Evolutionary conservation across 2,329 filamentous ascomycete genomes (phyloP), one percentile per base, ranked within the genome.

Genomic region (Lasiodiplodia hormozganensis): DNA sequence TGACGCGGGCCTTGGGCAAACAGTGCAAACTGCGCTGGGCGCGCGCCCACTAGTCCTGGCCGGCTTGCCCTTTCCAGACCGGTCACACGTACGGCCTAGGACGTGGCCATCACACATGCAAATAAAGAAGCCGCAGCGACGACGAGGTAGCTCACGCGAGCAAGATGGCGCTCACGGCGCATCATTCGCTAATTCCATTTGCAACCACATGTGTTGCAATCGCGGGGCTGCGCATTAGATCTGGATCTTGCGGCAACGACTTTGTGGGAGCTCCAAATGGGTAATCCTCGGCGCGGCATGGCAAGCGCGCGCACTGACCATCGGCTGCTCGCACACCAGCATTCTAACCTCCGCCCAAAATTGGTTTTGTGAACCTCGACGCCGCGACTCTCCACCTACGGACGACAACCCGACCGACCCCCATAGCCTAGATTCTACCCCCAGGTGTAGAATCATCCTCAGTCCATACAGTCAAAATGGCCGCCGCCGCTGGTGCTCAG

Each of bases 391-490:
- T 70, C 75, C 73, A 70, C 69, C 65, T 76, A 73, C 62, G 65
- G 58, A 75, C 75, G 66, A 69, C 68, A 58, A 69, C 68, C 38
- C 76, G 68, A 75, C 75, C 72, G 74, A 70, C 72, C 69, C 68
- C 70, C 25, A 74, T 23, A 70, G 72, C 71, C 73, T 74, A 76
- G 77, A 79, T 65, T 65, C 58, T 65, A 76, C 73, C 73, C 70
- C 69, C 49, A 62, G 43, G 69, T 71, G 74, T 72, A 75, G 74
- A 71, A 76, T 78, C 67, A 64, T 65, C 57, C 67, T 78, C 77
- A 77, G 75, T 74, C 62, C 74, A 74, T 71, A 73, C 74, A 73
- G 75, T 76, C 73, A 80, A 72, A 70, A 81, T 81, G 79, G 79
- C 79, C 74, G 78, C 79, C 71, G 76, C 78, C 72, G 77, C 79